Percentiles rank a stretch among this genome's conserved stretches.
Evolutionary conservation across 73 alveolate genomes (phyloP).

Genomic region (Paramecium sexaurelia): DNA sequence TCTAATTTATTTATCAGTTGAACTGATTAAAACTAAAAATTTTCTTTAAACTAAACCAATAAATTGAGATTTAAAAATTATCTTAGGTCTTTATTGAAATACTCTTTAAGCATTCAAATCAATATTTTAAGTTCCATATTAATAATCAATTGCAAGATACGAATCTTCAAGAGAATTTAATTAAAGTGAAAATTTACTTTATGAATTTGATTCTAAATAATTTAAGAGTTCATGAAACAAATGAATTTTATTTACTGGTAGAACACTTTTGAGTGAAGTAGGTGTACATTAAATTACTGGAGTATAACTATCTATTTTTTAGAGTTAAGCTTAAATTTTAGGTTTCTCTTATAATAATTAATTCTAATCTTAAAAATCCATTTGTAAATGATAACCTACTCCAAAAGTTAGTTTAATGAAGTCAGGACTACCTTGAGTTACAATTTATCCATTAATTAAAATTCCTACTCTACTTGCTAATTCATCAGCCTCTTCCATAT

Average conservation of each 20-base stretch:
- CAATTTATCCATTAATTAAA: conserved; percentile 79
- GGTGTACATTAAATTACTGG: background rate
- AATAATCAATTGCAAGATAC: background rate
- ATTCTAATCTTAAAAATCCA: background rate
- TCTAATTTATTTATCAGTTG: background rate
- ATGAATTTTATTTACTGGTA: background rate
- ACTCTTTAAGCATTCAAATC: background rate
- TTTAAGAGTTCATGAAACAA: background rate
- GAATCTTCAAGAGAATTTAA: background rate
- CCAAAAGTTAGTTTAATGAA: conserved; percentile 80
- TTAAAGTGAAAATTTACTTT: background rate
- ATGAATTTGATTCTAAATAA: background rate
- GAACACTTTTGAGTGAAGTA: background rate
- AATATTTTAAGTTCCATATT: background rate
- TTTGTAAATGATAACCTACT: conserved; percentile 81
- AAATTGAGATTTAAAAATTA: background rate
- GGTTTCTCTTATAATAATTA: background rate
- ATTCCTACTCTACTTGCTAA: conserved; percentile 93
- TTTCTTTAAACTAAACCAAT: background rate
- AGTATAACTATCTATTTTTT: background rate
- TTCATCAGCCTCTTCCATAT: conserved; percentile 99
- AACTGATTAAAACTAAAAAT: background rate
- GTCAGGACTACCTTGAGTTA: conserved; percentile 55
- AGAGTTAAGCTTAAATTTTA: background rate
- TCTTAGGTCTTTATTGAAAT: background rate